phyloP scores from a whole-genome alignment of 169 alveolate genomes.

The Plasmodium sp. region DNA sequence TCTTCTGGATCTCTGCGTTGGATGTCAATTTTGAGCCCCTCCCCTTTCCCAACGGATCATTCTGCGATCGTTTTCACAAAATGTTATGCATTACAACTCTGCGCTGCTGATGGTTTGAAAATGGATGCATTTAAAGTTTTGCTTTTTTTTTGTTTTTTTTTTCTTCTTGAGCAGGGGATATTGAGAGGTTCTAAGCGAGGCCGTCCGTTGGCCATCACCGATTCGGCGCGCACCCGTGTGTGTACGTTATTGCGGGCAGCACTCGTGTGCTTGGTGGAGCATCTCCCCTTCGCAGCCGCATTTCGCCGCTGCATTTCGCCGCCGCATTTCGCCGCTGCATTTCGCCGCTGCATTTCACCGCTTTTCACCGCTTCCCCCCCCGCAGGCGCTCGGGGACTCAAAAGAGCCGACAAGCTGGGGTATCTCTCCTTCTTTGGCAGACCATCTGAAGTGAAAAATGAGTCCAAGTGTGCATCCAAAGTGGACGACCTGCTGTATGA shows the following conservation, averaged over 20 bases:
- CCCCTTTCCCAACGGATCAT: not conserved
- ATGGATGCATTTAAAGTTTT: not conserved
- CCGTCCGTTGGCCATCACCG: not conserved
- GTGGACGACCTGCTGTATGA: constrained; percentile 31
- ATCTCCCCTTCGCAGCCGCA: not conserved
- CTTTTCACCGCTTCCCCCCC: not conserved
- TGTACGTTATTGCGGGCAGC: not conserved
- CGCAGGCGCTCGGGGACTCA: constrained; percentile 1
- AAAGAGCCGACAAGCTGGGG: not conserved
- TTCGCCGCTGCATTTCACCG: not conserved
- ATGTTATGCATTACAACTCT: not conserved
- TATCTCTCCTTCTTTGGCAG: not conserved
- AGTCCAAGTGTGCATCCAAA: constrained; percentile 7
- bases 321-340: not conserved
- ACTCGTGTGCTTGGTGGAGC: not conserved
- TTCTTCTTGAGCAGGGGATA: not conserved
- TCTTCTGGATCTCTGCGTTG: not conserved
- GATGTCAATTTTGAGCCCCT: not conserved
- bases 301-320: not conserved
- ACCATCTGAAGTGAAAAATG: constrained; percentile 6
- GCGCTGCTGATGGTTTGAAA: not conserved
- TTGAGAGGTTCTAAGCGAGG: not conserved
- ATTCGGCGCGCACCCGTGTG: not conserved
- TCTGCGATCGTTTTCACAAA: not conserved
- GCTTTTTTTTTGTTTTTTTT: not conserved